A percentile compares a stretch with the other conserved stretches of the same genome.
Evolutionary conservation across 1,284 basidiomycete genomes (phyloP).

Genomic region (Xanthoconium separans): DNA sequence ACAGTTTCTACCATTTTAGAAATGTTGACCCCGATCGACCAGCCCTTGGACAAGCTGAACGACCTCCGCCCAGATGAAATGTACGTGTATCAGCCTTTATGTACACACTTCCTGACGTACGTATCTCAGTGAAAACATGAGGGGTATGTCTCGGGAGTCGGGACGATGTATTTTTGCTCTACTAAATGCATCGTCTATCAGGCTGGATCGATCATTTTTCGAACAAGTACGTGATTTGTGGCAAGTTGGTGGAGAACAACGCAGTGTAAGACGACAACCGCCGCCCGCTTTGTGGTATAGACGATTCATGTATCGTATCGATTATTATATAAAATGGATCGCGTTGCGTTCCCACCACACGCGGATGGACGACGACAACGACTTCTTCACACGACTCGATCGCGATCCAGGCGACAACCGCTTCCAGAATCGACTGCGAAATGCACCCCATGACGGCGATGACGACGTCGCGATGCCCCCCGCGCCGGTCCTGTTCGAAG

Average conservation of each 20-base stretch:
- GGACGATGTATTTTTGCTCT: not conserved
- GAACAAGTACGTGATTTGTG: constrained; percentile 85
- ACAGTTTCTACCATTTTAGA: constrained; percentile 47
- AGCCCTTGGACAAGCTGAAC: constrained; percentile 80
- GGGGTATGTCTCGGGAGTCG: constrained; percentile 52
- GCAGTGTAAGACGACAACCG: constrained; percentile 31
- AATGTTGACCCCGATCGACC: constrained; percentile 85
- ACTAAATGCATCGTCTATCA: constrained; percentile 23
- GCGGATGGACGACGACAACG: constrained; percentile 30
- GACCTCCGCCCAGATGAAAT: constrained; percentile 81
- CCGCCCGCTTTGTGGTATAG: not conserved
- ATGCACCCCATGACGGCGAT: constrained; percentile 23
- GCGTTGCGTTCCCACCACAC: not conserved
- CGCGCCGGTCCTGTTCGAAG: constrained; percentile 16
- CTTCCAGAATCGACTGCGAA: constrained; percentile 32
- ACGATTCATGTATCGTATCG: constrained; percentile 17
- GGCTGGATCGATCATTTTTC: constrained; percentile 91
- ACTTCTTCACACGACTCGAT: constrained; percentile 30
- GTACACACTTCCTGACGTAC: constrained; percentile 5
- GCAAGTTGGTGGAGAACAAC: constrained; percentile 78
- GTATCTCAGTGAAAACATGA: constrained; percentile 79
- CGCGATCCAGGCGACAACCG: constrained; percentile 3
- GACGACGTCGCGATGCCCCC: constrained; percentile 21
- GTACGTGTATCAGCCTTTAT: constrained; percentile 47
- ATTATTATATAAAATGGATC: not conserved